These are phyloP conservation scores for Pleurotus ostreatus DNA, from an alignment of 768 basidiomycete species.

Conservation along the genomic window DNA sequence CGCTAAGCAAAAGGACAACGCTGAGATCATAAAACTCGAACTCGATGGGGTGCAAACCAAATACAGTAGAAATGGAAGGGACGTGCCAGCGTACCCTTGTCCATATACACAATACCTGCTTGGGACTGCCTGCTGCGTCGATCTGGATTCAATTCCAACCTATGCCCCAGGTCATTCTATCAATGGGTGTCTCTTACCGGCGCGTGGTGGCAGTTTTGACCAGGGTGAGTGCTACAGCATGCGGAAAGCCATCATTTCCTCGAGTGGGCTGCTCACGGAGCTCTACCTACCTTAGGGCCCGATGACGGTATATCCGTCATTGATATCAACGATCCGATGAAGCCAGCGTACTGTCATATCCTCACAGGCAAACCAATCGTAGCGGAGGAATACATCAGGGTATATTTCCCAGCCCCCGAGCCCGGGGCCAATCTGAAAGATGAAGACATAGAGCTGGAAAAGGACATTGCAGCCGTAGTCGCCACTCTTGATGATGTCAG, in stretches of 20 bases:
- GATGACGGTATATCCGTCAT: conserved; percentile 30
- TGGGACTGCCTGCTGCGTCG: conserved; percentile 21
- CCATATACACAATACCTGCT: conserved; percentile 27
- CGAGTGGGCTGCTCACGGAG: background rate
- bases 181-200: conserved; percentile 7
- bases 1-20: conserved; percentile 29
- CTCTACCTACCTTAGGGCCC: conserved; percentile 24
- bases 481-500: background rate
- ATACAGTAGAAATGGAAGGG: conserved; percentile 16
- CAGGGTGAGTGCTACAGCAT: too few relatives aligned
- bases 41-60: conserved; percentile 23
- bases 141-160: conserved; percentile 14
- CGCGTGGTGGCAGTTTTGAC: conserved; percentile 14
- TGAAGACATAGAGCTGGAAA: background rate
- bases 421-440: too few relatives aligned
- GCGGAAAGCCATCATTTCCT: background rate
- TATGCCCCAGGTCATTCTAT: conserved; percentile 9
- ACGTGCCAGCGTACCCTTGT: conserved; percentile 21
- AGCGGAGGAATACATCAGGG: background rate
- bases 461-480: background rate
- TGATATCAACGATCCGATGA: conserved; percentile 25
- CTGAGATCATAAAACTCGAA: conserved; percentile 30
- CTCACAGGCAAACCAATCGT: background rate
- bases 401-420: background rate
- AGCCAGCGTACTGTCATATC: conserved; percentile 25